Evolutionary conservation across 1,284 basidiomycete species (phyloP), one percentile per base, ranked within the genome.

Genomic region (Caloboletus inedulis): DNA sequence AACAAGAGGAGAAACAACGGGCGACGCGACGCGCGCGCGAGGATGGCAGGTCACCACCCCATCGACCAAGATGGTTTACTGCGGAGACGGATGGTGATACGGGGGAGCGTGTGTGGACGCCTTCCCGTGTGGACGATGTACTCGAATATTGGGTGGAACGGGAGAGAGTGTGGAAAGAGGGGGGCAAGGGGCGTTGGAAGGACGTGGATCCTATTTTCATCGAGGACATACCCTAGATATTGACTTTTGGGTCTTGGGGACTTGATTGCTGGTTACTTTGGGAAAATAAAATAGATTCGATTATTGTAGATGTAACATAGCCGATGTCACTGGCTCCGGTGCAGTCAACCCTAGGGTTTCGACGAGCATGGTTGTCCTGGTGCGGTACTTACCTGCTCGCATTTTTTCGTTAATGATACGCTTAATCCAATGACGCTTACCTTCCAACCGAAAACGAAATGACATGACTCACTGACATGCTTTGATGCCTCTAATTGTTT

Each of bases 1-100:
- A 76, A 55, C 91, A 98, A 65, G 96, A 98, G 68, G 92, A 97
- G 58, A 82, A 80, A 63, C 96, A 99, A 74, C 80, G 96, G 1
- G 76, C 74, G 50, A 94, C 87, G 7, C 76, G 95, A 51, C 79
- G 78, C 50, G 82, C 82, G 37, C 74, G 96, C 36, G 94, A 98
- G 68, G 80, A 83, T 53, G 94, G 94, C 13, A 74, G 78, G 61
- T 53, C 87, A 46, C 79, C 85, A 7, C 76, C 84, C 0, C 94
- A 98, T 72, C 74, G 77, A 58, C 89, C 96, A 3, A 77, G 93
- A 41, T 94, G 92, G 92, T 94, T 94, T 68, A 72, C 69, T 8
- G 78, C 87, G 0, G 77, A 82, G 63, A 87, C 81, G 18, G 94
- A 96, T 62, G 78, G 80, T 0, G 94, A 97, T 71, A 91, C 90